phyloP scores from a whole-genome alignment of 2,329 filamentous ascomycete species.

The Colletotrichum brevisporum region DNA sequence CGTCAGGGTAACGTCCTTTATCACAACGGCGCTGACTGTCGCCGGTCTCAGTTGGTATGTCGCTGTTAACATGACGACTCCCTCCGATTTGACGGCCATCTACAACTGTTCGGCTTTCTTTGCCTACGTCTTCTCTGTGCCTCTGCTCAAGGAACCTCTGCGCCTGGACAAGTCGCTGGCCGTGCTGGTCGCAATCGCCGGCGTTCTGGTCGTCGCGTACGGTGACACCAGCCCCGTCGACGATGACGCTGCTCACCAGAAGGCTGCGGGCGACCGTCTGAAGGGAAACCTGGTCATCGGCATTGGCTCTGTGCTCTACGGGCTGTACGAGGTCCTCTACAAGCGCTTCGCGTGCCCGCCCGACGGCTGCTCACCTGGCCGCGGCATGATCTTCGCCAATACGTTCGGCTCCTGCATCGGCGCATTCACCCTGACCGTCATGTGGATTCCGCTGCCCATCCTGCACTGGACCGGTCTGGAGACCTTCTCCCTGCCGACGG shows the following conservation, averaged over 20 bases:
- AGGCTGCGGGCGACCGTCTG: constrained; percentile 74
- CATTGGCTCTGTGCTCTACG: constrained; percentile 90
- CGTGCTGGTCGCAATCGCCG: constrained; percentile 87
- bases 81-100: constrained; percentile 94
- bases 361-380: constrained; percentile 84
- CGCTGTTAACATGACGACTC: constrained; percentile 92
- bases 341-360: constrained; percentile 94
- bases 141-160: constrained; percentile 87
- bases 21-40: constrained; percentile 89
- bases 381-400: constrained; percentile 97
- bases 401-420: constrained; percentile 92
- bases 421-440: constrained; percentile 83
- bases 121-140: constrained; percentile 96
- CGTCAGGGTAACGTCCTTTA: constrained; percentile 81
- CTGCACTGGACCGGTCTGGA: constrained; percentile 86
- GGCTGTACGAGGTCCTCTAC: constrained; percentile 97
- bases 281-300: constrained; percentile 94
- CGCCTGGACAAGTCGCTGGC: constrained; percentile 88
- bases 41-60: constrained; percentile 97
- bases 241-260: constrained; percentile 62
- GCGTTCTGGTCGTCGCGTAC: constrained; percentile 96
- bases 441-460: constrained; percentile 93
- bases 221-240: constrained; percentile 73
- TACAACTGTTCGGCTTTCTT: constrained; percentile 99
- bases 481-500: constrained; percentile 84